Evolutionary conservation across 2,329 filamentous ascomycete genomes (phyloP).

Genomic region (Hymenoscyphus albidus): DNA sequence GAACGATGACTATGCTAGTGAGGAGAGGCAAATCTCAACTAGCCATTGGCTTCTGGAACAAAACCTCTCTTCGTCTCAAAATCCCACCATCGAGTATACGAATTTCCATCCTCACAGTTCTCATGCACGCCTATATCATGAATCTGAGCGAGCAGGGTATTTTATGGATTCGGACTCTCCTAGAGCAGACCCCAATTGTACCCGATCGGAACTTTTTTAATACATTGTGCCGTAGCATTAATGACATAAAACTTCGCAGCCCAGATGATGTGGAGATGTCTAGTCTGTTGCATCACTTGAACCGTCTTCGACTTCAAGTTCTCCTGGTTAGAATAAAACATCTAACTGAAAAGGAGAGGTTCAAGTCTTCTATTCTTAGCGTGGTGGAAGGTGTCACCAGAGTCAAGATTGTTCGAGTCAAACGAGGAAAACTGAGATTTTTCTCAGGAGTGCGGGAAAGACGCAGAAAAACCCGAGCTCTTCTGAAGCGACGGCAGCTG

Average conservation of each 20-base stretch:
- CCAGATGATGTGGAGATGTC: neutral
- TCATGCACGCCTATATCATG: constrained; percentile 30
- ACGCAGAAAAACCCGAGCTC: neutral
- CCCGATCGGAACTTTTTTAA: constrained; percentile 24
- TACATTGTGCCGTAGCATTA: constrained; percentile 23
- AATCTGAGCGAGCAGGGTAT: constrained; percentile 27
- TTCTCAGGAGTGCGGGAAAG: neutral
- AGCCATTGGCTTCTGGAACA: constrained; percentile 32
- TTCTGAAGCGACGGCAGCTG: neutral
- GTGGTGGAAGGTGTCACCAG: neutral
- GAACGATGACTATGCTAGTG: constrained; percentile 28
- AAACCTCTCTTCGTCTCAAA: constrained; percentile 21
- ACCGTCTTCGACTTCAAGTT: neutral
- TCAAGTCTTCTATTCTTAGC: neutral
- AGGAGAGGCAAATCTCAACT: constrained; percentile 15
- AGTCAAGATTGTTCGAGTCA: neutral
- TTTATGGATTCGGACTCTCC: constrained; percentile 21
- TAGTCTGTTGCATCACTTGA: neutral
- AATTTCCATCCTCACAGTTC: constrained; percentile 28
- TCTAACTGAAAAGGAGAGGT: neutral
- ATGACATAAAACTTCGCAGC: neutral
- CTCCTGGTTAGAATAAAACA: neutral
- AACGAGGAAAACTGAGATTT: neutral
- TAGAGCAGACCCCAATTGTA: constrained; percentile 12
- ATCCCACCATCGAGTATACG: constrained; percentile 17